phyloP scores from a whole-genome alignment of 192 early-diverging fungal genomes.

The Coemansia sp. region DNA sequence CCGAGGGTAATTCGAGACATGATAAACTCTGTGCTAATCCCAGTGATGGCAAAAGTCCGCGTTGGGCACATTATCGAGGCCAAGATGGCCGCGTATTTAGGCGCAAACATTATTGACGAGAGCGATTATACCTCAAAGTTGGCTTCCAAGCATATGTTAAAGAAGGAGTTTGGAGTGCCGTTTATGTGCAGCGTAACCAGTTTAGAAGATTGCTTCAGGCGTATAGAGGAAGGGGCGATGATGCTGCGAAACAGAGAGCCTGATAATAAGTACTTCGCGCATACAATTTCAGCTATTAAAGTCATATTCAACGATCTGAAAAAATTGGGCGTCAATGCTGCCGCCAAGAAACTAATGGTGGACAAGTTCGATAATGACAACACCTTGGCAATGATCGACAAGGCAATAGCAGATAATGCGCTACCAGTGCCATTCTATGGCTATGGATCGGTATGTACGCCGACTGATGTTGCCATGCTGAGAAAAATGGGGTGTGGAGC shows the following conservation, averaged over 20 bases:
- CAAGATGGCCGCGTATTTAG: conserved; percentile 78
- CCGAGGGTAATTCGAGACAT: background rate
- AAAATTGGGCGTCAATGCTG: background rate
- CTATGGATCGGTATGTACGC: background rate
- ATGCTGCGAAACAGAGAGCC: conserved; percentile 90
- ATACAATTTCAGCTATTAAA: background rate
- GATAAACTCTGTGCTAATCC: conserved; percentile 1
- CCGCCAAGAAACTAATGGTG: background rate
- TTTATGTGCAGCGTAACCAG: conserved; percentile 88
- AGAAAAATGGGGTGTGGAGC: background rate
- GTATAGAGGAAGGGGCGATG: conserved; percentile 87
- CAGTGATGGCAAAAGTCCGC: conserved; percentile 1
- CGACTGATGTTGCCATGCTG: background rate
- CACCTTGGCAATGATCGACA: no score
- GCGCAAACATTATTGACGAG: conserved; percentile 92
- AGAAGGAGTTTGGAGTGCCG: conserved; percentile 83
- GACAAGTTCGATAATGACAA: background rate
- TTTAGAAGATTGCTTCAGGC: conserved; percentile 82
- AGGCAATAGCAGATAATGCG: background rate
- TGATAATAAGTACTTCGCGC: conserved; percentile 25
- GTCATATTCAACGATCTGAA: background rate
- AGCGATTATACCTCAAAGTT: conserved; percentile 65
- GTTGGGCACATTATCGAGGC: conserved; percentile 9
- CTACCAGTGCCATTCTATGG: background rate
- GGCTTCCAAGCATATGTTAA: conserved; percentile 80